Percentiles rank a stretch among this genome's conserved stretches.
Conservation (phyloP, 257 asterid genomes). For the Mitragyna speciosa region DNA sequence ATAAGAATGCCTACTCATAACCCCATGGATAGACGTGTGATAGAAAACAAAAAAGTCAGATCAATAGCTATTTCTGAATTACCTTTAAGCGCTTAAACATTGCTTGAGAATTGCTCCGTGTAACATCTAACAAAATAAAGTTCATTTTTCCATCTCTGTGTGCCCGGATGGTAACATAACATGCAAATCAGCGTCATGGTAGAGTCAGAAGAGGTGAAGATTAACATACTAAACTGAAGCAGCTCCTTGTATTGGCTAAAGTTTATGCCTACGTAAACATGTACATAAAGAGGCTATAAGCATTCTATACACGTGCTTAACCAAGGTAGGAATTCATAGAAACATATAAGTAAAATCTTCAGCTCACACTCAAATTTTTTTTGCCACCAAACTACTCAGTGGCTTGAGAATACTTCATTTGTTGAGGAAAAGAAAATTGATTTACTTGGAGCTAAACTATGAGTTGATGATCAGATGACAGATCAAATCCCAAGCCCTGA, state of each 20-base stretch:
- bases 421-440: not conserved
- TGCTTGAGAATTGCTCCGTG: conserved; percentile 96
- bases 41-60: not conserved
- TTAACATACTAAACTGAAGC: not conserved
- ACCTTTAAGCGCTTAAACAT: conserved; percentile 96
- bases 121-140: conserved; percentile 87
- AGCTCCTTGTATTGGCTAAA: not conserved
- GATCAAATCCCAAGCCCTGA: not conserved
- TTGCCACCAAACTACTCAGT: not conserved
- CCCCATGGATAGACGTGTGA: not conserved
- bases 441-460: not conserved
- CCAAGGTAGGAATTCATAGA: too few relatives aligned
- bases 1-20: not conserved
- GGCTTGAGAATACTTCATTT: not conserved
- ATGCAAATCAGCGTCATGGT: not conserved
- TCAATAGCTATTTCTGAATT: conserved; percentile 3
- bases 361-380: not conserved
- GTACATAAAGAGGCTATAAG: not conserved
- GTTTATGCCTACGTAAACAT: not conserved
- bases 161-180: conserved; percentile 34
- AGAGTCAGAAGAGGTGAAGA: not conserved
- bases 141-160: conserved; percentile 44
- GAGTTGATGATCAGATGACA: not conserved
- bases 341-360: not conserved
- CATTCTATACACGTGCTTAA: too few relatives aligned